Conservation (phyloP, 345 rosid species). For the Ceriops zippeliana region DNA sequence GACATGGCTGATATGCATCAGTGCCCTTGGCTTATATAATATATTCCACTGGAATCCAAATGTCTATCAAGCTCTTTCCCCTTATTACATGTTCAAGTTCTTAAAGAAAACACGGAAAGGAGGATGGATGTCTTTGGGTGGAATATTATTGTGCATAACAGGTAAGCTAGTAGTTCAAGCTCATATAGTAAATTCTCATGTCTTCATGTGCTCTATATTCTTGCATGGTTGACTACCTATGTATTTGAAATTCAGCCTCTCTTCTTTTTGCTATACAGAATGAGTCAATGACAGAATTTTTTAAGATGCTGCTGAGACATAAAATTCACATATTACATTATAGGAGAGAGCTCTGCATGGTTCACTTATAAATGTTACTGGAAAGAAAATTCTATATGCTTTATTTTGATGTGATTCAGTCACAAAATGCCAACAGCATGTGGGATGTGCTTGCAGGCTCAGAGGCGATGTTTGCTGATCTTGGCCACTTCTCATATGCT, state of each 20-base stretch:
- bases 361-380: not conserved
- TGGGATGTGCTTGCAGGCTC: slow-evolving; percentile 59
- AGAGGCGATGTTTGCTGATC: slow-evolving; percentile 99
- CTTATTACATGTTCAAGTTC: slow-evolving; percentile 95
- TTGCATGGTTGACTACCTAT: not conserved
- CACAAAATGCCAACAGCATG: slow-evolving; percentile 5
- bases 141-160: slow-evolving; percentile 91
- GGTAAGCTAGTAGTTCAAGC: slow-evolving; percentile 39
- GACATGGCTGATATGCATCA: slow-evolving; percentile 82
- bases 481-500: slow-evolving; percentile 91
- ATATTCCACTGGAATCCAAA: slow-evolving; percentile 81
- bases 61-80: slow-evolving; percentile 90
- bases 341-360: not conserved
- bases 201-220: not conserved
- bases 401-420: not conserved
- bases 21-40: slow-evolving; percentile 88
- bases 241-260: not conserved
- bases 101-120: slow-evolving; percentile 84
- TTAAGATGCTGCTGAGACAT: not conserved
- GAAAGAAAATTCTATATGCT: slow-evolving; percentile 2
- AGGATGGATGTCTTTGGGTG: slow-evolving; percentile 99
- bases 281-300: not conserved
- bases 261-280: not conserved
- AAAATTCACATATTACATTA: not conserved
- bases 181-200: not conserved